Base-by-base conservation (phyloP, 1,284 basidiomycete genomes). In the Fomitiporia mediterranea region DNA sequence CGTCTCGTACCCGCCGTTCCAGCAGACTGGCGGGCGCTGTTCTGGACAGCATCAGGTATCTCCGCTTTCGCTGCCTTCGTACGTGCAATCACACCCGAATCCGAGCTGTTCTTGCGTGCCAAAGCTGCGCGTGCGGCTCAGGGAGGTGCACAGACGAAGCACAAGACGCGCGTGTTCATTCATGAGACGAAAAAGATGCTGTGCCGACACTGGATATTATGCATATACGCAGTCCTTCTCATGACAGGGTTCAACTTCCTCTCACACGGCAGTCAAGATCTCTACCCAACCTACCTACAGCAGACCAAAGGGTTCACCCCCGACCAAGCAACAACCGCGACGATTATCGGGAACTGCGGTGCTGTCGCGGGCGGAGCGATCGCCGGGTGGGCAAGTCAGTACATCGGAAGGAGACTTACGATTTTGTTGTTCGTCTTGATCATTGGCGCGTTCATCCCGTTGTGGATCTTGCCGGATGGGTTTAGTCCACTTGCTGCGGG, bases 221-320 rank as follows among this genome's bases (percentile, higher is more conserved):
- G 86, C 69, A 84, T 98, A 59, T 98, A 95, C 68, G 89, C 88
- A 1, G 76, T 89, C 7, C 67, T 91, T 43, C 74, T 91, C 49
- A 89, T 90, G 86, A 83, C 83, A 2, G 87, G 86, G 5, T 94
- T 97, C 80, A 97, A 95, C 76, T 98, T 98, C 78, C 76, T 95
- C 60, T 90, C 89, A 3, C 92, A 94, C 70, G 91, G 90, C 13
- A 91, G 88, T 57, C 90, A 91, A 75, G 88, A 91, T 69, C 65
- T 91, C 30, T 91, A 88, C 74, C 91, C 92, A 21, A 91, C 86
- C 2, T 94, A 91, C 69, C 74, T 95, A 49, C 70, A 82, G 60
- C 68, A 67, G 1, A 78, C 80, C 13, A 90, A 89, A 66, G 73
- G 74, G 30, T 82, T 89, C 65, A 70, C 68, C 23, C 40, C 74